Percentiles rank a stretch among this genome's conserved stretches.
Conservation (phyloP, 768 basidiomycete species). For the Termitomyces sp. region DNA sequence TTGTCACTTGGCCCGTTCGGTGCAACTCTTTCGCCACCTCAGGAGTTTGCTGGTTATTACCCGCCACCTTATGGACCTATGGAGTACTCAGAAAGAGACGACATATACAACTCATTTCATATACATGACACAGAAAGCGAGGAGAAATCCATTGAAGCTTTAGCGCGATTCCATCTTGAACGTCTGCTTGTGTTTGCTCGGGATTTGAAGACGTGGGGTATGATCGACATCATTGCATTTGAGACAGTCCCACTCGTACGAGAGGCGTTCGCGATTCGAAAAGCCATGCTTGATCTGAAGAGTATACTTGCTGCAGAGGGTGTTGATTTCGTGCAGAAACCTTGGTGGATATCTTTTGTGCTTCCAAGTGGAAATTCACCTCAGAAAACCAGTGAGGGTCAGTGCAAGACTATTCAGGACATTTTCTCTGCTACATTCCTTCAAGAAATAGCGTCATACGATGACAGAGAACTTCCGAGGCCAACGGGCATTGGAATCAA, state of each 20-base stretch:
- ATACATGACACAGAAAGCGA: slow-evolving; percentile 22
- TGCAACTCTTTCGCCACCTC: slow-evolving; percentile 55
- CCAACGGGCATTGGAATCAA: slow-evolving; percentile 69
- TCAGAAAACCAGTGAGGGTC: slow-evolving; percentile 22
- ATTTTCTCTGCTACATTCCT: slow-evolving; percentile 37
- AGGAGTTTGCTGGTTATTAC: slow-evolving; percentile 72
- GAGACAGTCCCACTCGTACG: slow-evolving; percentile 69
- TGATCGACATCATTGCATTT: slow-evolving; percentile 63
- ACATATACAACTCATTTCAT: slow-evolving; percentile 38
- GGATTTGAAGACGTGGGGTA: slow-evolving; percentile 44
- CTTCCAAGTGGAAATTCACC: slow-evolving; percentile 47
- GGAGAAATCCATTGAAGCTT: slow-evolving; percentile 38
- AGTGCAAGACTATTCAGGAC: slow-evolving; percentile 26
- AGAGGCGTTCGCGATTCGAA: slow-evolving; percentile 61
- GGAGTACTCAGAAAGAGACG: slow-evolving; percentile 25
- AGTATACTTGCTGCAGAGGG: slow-evolving; percentile 10
- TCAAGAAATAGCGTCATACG: slow-evolving; percentile 1
- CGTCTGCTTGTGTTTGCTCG: slow-evolving; percentile 50
- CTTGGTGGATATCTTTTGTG: slow-evolving; percentile 73
- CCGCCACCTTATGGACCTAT: slow-evolving; percentile 71
- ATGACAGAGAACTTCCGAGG: slow-evolving; percentile 12
- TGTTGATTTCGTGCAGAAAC: slow-evolving; percentile 29
- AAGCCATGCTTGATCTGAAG: slow-evolving; percentile 43
- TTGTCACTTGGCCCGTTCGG: slow-evolving; percentile 76
- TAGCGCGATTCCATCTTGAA: slow-evolving; percentile 58